A percentile compares a stretch with the other conserved stretches of the same genome.
Evolutionary conservation across 2,329 filamentous ascomycete genomes (phyloP).

Genomic region (Metarhizium guizhouense): DNA sequence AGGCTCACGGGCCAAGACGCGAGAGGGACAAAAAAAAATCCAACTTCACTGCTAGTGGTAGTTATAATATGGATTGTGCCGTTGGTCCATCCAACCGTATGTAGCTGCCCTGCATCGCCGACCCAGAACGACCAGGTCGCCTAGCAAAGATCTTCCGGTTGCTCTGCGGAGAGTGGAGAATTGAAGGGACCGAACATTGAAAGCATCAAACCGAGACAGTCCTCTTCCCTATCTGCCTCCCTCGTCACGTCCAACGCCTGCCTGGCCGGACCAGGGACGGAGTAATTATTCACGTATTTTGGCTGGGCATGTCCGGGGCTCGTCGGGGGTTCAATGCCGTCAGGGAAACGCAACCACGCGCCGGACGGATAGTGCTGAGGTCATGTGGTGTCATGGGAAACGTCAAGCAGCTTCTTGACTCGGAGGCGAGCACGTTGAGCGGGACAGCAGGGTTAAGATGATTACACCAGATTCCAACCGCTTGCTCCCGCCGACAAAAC

Average conservation of each 20-base stretch:
- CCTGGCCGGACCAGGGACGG: too few species aligned
- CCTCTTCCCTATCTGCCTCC: not conserved
- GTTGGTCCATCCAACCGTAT: not conserved
- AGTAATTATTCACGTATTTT: too few species aligned
- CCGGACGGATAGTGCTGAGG: too few species aligned
- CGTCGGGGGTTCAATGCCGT: too few species aligned
- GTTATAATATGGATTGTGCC: too few species aligned
- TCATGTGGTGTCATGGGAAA: too few species aligned
- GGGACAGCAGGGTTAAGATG: not conserved
- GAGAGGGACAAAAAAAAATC: not conserved
- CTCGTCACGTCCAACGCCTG: not conserved
- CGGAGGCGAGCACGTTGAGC: not conserved
- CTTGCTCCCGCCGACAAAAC: not conserved
- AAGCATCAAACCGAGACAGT: not conserved
- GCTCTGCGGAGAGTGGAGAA: slow-evolving; percentile 6
- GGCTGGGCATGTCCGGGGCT: too few species aligned
- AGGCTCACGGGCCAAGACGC: not conserved
- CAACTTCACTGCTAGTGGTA: too few species aligned
- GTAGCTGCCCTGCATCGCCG: not conserved
- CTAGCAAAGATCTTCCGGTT: slow-evolving; percentile 1
- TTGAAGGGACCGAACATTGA: slow-evolving; percentile 4
- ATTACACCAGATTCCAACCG: not conserved
- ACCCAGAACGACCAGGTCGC: not conserved
- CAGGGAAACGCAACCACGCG: too few species aligned
- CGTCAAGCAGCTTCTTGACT: not conserved